Evolutionary conservation across 257 asterid species (phyloP), one percentile per base, ranked within the genome.

Genomic region (Voacanga thouarsii): DNA sequence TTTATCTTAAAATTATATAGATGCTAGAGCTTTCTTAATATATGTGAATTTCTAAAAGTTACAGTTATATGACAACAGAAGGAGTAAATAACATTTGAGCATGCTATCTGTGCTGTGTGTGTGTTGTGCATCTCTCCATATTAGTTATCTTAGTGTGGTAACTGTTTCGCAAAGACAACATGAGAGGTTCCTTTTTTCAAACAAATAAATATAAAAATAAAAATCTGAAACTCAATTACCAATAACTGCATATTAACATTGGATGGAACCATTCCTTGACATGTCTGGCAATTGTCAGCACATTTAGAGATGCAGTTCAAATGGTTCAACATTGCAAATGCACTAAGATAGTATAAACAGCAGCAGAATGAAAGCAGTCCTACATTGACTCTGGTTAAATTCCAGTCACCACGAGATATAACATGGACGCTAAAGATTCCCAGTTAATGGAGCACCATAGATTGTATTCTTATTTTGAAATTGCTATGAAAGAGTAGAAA

Each of bases 71-170:
- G 37, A n/a, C n/a, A n/a, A n/a, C n/a, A n/a, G n/a, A 33, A 2
- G 37, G 37, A 33, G 37, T 33, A 33, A 55, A 33, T 21, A 21
- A 11, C 26, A 21, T 49, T 5, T 66, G 6, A 33, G 56, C 43
- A 18, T 39, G 49, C 12, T 30, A 1, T 37, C n/a, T 63, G 5
- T 16, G n/a, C 10, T 14, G 24, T 16, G 26, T 6, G 4, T 5
- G 72, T 61, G 47, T 6, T 26, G n/a, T 15, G 23, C 23, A 6
- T 43, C 28, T 43, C 15, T 1, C 6, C 24, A 60, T 44, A 60
- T 16, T 41, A 75, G 21, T 59, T 59, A n/a, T 18, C 77, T 74
- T 56, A 74, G 24, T 37, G 6, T 75, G 57, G 71, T 39, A 14
- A 18, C 24, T 1, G 37, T 24, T 57, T 14, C 23, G 18, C 44